These are phyloP conservation scores for Candida pini DNA, from an alignment of 805 yeast species.

Conservation along the genomic window DNA sequence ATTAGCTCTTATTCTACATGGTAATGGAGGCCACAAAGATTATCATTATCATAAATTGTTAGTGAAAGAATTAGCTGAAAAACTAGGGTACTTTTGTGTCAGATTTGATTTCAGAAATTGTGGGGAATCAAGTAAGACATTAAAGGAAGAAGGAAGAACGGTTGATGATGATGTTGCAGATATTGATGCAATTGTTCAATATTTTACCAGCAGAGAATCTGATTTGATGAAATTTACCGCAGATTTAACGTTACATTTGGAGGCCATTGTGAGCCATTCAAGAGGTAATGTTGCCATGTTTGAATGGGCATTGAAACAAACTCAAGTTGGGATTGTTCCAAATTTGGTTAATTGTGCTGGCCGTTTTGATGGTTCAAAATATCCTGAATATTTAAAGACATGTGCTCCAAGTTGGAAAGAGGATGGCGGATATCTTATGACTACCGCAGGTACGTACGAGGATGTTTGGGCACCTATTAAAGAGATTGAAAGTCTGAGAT, in stretches of 20 bases:
- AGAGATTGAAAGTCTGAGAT: constrained; percentile 49
- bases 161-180: constrained; percentile 66
- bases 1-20: constrained; percentile 65
- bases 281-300: constrained; percentile 76
- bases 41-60: constrained; percentile 64
- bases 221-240: constrained; percentile 14
- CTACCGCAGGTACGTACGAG: constrained; percentile 43
- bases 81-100: constrained; percentile 57
- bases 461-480: constrained; percentile 36
- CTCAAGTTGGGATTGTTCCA: constrained; percentile 39
- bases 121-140: constrained; percentile 60
- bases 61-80: constrained; percentile 53
- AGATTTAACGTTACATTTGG: constrained; percentile 40
- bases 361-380: constrained; percentile 50
- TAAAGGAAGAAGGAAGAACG: constrained; percentile 48
- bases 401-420: constrained; percentile 33
- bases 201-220: constrained; percentile 14
- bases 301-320: constrained; percentile 50
- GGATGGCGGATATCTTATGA: constrained; percentile 35
- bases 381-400: constrained; percentile 33
- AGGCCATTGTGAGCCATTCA: constrained; percentile 69
- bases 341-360: constrained; percentile 68
- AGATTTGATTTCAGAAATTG: constrained; percentile 84
- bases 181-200: constrained; percentile 41
- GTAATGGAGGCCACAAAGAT: constrained; percentile 79